Base-by-base conservation (phyloP, 2,329 filamentous ascomycete species). In the Aspergillus sp. region DNA sequence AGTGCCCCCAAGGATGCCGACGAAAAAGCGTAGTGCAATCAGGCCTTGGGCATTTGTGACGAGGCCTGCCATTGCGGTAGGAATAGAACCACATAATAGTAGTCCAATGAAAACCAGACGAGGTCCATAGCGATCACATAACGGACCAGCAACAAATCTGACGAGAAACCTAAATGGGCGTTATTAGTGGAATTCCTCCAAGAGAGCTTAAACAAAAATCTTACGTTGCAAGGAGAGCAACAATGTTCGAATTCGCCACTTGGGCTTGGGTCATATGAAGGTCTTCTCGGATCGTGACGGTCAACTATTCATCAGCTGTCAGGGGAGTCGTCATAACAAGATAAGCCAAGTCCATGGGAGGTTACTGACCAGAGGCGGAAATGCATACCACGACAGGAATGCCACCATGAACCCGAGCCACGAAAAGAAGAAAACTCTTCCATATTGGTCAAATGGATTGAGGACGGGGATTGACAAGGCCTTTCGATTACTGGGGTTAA, bases 371-470 rank as follows among this genome's bases (percentile, higher is more conserved):
- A 95, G 80, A 66, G 92, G 92, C 64, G 92, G 91, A 76, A 96
- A 96, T 1, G 92, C 90, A 80, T 96, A 96, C 85, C 85, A 96
- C 11, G 91, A 92, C 84, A 91, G 91, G 77, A 96, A 96, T 7
- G 90, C 89, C 55, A 94, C 85, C 84, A 95, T 87, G 76, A 95
- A 95, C 2, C 90, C 90, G 52, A 92, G 83, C 87, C 90, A 95
- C 1, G 90, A 90, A 78, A 96, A 96, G 81, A 93, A 92, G 77
- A 96, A 96, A 0, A 95, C 92, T 6, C 92, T 85, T 42, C 92
- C 92, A 80, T 96, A 92, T 67, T 87, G 80, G 73, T 96, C 84
- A 68, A 93, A 72, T 0, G 89, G 85, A 73, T 96, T 96, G 62
- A 96, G 79, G 22, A 91, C 74, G 0, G 92, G 92, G 51, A 96